Evolutionary conservation across 2,329 filamentous ascomycete species (phyloP), one percentile per base, ranked within the genome.

Genomic region (Scolecobasidium constrictum): DNA sequence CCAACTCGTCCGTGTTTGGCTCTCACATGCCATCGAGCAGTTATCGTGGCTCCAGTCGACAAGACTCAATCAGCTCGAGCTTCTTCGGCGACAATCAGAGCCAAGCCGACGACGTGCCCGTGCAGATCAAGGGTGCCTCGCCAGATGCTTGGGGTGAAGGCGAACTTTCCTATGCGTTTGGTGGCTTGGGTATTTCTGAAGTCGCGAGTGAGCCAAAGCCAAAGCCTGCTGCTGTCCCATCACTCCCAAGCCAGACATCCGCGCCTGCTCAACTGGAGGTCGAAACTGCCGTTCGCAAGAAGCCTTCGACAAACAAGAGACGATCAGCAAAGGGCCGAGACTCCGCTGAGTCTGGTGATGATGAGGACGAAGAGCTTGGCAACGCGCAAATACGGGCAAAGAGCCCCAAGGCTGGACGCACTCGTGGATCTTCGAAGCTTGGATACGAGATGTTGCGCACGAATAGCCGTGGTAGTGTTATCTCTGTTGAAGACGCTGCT

Each of bases 381-480:
- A 69, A 71, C 51, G 56, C 65, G 13, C 67, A 66, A 52, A 61
- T 62, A 46, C 69, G 65, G 47, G 63, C 61, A 47, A 68, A 64
- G 62, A 82, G 61, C 59, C 66, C 66, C 50, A 71, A 53, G 68
- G 63, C 60, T 46, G 55, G 62, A 13, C 56, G 62, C n/a, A 56
- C 62, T 12, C 66, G 66, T 41, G 62, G 64, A 2, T 61, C 60
- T 42, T 94, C 87, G 1, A 95, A 94, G 61, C 74, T 96, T 2
- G 87, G 87, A 2, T 92, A 87, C 39, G 90, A 96, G 61, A 95
- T 96, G 90, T 90, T 95, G 86, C 79, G 90, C 38, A 93, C 90
- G 16, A 94, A 94, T 59, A 94, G 86, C 56, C 83, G 90, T 53
- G 90, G 93, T 38, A 94, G 88, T 55, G 75, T 71, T 33, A 64